Base-by-base conservation (phyloP, 2,329 filamentous ascomycete species). In the Arthrocladium fulminans region DNA sequence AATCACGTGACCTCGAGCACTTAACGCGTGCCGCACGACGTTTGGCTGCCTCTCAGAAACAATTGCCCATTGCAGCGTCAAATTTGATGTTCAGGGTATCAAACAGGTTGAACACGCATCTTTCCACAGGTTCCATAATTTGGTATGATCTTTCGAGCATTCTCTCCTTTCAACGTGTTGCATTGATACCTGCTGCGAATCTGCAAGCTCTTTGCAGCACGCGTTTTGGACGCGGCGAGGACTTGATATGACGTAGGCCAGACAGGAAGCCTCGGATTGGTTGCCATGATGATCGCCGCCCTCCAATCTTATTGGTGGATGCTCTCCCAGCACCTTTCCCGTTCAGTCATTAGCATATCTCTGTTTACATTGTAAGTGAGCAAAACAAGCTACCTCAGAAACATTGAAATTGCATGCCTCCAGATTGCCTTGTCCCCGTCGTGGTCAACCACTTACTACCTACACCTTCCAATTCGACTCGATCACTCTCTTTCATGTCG, bases 381-480 rank as follows among this genome's bases (percentile, higher is more conserved):
- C 39, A 42, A 42, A 42, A 42, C 39, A 46, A 46, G 17, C 23
- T 45, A 9, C 13, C n/a, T 7, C 13, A 29, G 27, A 7, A 29
- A 29, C 30, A 19, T 29, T 46, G 43, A 35, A 46, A 35, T 35
- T 35, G 22, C 39, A 35, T 46, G 25, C 24, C 20, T 45, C n/a
- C 29, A 45, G 30, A 27, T 45, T 45, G 42, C 43, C 23, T 44
- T 27, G 34, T 25, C 44, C 20, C 19, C 22, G 32, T 19, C 34
- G 34, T n/a, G 13, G 22, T n/a, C 19, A 47, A 15, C 24, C 25
- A 17, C 19, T 38, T 47, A 47, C 34, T 39, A 24, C 32, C 39
- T 47, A 34, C 29, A 47, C 39, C 44, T 47, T 38, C 39, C 32
- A 17, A 46, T 46, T 35, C 43, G 19, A 24, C 7, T 39, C 13